phyloP scores from a whole-genome alignment of 495 filamentous ascomycete genomes.

The Penicillium bialowiezense region DNA sequence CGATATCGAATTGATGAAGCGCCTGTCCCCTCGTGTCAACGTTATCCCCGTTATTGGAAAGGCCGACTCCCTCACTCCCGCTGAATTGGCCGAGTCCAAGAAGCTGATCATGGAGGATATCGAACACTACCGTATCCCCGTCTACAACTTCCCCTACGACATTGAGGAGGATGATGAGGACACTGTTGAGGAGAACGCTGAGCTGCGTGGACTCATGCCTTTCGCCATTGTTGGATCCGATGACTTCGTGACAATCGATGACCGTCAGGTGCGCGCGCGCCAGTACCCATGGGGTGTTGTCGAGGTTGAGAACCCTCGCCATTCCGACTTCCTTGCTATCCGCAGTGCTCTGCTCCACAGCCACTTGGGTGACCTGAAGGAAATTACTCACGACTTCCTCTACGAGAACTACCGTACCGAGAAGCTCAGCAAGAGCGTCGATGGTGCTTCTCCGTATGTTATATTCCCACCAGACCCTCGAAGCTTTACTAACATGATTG shows the following conservation, averaged over 20 bases:
- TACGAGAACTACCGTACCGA: slow-evolving; percentile 99
- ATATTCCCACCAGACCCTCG: neutral
- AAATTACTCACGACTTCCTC: slow-evolving; percentile 99
- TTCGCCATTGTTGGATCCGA: slow-evolving; percentile 98
- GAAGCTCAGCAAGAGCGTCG: slow-evolving; percentile 98
- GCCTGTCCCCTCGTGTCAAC: slow-evolving; percentile 95
- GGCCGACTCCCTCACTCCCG: slow-evolving; percentile 93
- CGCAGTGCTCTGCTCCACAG: slow-evolving; percentile 94
- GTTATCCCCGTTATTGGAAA: slow-evolving; percentile 99
- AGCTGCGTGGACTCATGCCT: slow-evolving; percentile 94
- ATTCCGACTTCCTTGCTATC: slow-evolving; percentile 97
- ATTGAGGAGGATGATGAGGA: slow-evolving; percentile 99
- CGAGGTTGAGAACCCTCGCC: slow-evolving; percentile 97
- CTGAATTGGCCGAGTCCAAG: slow-evolving; percentile 97
- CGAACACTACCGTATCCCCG: slow-evolving; percentile 98
- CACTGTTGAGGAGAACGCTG: slow-evolving; percentile 97
- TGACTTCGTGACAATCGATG: slow-evolving; percentile 89
- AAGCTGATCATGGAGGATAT: slow-evolving; percentile 99
- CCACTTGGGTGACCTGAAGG: slow-evolving; percentile 96
- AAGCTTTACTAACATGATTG: slow-evolving; percentile 28
- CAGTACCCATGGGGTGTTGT: slow-evolving; percentile 99
- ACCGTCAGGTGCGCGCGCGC: slow-evolving; percentile 84
- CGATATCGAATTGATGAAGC: slow-evolving; percentile 99
- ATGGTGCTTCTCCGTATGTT: slow-evolving; percentile 83
- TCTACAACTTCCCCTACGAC: slow-evolving; percentile 99